Conservation (phyloP, 345 rosid genomes). For the Populus nigra region DNA sequence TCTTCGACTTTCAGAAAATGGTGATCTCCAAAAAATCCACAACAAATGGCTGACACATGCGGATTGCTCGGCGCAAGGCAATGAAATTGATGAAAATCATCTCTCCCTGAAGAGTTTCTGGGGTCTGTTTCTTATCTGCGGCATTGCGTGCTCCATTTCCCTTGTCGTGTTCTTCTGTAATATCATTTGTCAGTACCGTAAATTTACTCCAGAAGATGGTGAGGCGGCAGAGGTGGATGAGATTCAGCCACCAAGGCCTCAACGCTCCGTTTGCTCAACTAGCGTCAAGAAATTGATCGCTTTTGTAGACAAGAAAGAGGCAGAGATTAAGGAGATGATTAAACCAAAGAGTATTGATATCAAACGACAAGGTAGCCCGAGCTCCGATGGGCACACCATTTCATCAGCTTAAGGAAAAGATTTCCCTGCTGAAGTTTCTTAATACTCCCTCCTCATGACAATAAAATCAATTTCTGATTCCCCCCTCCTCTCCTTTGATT, state of each 20-base stretch:
- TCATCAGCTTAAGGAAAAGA: slow-evolving; percentile 27
- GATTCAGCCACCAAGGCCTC: slow-evolving; percentile 44
- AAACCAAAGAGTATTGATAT: slow-evolving; percentile 44
- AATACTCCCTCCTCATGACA: not conserved
- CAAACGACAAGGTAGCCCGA: slow-evolving; percentile 38
- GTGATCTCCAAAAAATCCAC: slow-evolving; percentile 72
- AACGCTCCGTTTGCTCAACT: slow-evolving; percentile 32
- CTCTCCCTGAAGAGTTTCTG: slow-evolving; percentile 75
- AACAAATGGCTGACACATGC: slow-evolving; percentile 65
- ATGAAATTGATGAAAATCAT: slow-evolving; percentile 32
- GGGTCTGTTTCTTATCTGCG: slow-evolving; percentile 86
- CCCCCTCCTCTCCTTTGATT: not conserved
- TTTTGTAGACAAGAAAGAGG: slow-evolving; percentile 56
- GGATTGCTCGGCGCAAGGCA: slow-evolving; percentile 45
- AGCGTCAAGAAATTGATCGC: slow-evolving; percentile 53
- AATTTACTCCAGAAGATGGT: slow-evolving; percentile 39
- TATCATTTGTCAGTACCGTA: slow-evolving; percentile 54
- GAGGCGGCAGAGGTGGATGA: slow-evolving; percentile 40
- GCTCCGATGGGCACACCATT: slow-evolving; percentile 30
- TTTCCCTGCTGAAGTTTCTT: not conserved
- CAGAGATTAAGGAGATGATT: slow-evolving; percentile 40
- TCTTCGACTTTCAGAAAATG: slow-evolving; percentile 80
- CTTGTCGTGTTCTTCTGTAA: slow-evolving; percentile 52
- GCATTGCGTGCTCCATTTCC: slow-evolving; percentile 55
- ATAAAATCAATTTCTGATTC: not conserved